These are phyloP conservation scores for Heracleum sosnowskyi DNA, from an alignment of 129 eudicot species.

Conservation along the genomic window DNA sequence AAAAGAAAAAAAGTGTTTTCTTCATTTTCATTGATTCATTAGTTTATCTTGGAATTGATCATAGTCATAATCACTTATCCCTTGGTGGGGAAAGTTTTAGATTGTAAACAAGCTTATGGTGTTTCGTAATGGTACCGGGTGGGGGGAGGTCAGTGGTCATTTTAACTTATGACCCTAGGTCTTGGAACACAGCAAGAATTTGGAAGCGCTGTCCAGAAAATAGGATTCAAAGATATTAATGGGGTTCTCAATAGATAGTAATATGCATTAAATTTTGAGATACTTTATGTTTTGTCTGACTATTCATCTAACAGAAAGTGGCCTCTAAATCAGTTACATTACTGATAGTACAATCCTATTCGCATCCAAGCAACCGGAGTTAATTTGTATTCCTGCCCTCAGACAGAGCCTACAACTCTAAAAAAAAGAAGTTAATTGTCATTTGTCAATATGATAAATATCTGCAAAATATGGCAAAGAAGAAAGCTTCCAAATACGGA, in stretches of 20 bases:
- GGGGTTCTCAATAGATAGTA: background rate
- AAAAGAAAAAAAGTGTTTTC: too few species aligned
- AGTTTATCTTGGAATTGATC: background rate
- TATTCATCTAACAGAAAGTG: background rate
- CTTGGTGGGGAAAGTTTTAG: background rate
- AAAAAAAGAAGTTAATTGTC: background rate
- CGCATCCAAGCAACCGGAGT: background rate
- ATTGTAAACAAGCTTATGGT: background rate
- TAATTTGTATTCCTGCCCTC: background rate
- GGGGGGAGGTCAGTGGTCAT: too few species aligned
- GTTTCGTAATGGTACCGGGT: background rate
- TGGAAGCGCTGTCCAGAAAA: background rate
- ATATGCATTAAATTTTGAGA: background rate
- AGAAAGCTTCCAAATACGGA: background rate
- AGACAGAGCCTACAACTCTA: background rate
- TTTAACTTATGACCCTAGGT: background rate
- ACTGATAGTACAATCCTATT: background rate
- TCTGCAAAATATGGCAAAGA: background rate
- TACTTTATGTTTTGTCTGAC: background rate
- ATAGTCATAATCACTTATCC: background rate
- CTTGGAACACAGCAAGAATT: background rate
- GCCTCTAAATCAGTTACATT: background rate
- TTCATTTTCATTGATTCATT: background rate
- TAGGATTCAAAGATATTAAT: background rate
- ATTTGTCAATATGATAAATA: background rate